Base-by-base conservation (phyloP, 2,329 filamentous ascomycete species). In the Torrubiellomyces zombiae region DNA sequence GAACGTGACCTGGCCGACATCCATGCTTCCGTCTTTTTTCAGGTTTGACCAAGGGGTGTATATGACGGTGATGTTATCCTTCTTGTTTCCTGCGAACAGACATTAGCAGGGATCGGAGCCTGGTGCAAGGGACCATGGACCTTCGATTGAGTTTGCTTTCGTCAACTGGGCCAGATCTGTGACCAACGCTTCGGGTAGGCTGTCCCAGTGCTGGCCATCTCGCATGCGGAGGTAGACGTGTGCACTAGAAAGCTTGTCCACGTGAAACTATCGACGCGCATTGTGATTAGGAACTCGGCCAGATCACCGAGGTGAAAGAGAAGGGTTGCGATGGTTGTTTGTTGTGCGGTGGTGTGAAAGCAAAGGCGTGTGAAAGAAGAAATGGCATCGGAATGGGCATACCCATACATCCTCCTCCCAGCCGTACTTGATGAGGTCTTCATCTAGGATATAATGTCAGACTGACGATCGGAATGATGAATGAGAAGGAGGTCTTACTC, bases 31-130 rank as follows among this genome's bases (percentile, higher is more conserved):
- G 44, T 91, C 82, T 48, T 98, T 98, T 48, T 81, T 78, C 17
- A 98, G 66, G 49, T 98, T 98, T 21, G 80, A 78, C 83, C 89
- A 95, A 6, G 89, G 89, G 4, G 89, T 98, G 57, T 98, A 98
- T 44, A 98, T 91, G 44, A 98, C 53, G 10, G 83, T 92, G 42
- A 98, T 62, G 53, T 95, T 95, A 51, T 95, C 86, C 52, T 94
- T 95, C 55, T 98, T 98, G 60, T 98, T 98, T 35, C 89, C 79
- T 85, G 5, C 14, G 14, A 2, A 22, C n/a, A 16, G n/a, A n/a
- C n/a, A n/a, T n/a, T n/a, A n/a, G n/a, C n/a, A n/a, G n/a, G n/a
- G n/a, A n/a, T n/a, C n/a, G 6, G 1, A 9, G 1, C 9, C 28
- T n/a, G 9, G 31, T 22, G 9, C 10, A 15, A 16, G 8, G 13